Percentiles rank a stretch among this genome's conserved stretches.
phyloP scores from a whole-genome alignment of 768 basidiomycete species.

The Naganishia randhawae region DNA sequence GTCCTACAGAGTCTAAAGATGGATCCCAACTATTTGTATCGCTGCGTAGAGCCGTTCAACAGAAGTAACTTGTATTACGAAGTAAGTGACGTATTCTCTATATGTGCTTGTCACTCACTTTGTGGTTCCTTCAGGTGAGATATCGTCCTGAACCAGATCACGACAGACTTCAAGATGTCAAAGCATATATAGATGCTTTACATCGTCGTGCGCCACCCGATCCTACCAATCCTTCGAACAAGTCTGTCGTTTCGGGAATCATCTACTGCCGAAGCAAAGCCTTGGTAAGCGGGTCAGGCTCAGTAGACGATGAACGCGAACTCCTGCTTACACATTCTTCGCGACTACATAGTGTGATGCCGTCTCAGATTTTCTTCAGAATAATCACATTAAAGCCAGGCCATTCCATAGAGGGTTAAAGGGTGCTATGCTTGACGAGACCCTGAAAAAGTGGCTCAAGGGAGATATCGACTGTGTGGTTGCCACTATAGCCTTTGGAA shows the following conservation, averaged over 20 bases:
- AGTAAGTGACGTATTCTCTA: constrained; percentile 30
- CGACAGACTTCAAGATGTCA: constrained; percentile 40
- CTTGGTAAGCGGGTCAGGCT: constrained; percentile 32
- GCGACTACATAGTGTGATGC: constrained; percentile 40
- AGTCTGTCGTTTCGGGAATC: constrained; percentile 42
- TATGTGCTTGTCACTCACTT: neutral
- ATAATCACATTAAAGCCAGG: constrained; percentile 38
- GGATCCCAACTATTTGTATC: constrained; percentile 40
- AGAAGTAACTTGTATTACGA: constrained; percentile 51
- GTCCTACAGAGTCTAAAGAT: constrained; percentile 45
- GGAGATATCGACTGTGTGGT: constrained; percentile 29
- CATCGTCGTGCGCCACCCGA: constrained; percentile 29
- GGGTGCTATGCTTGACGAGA: constrained; percentile 28
- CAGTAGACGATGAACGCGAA: neutral
- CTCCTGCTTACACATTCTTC: neutral
- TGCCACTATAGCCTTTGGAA: constrained; percentile 51
- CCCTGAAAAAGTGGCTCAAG: constrained; percentile 35
- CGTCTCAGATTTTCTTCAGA: constrained; percentile 35
- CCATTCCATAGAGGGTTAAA: constrained; percentile 40
- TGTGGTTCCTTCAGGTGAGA: constrained; percentile 29
- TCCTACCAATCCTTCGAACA: constrained; percentile 3
- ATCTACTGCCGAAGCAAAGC: constrained; percentile 45
- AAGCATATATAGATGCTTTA: constrained; percentile 39
- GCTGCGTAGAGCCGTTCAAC: constrained; percentile 50
- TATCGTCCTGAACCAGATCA: constrained; percentile 34